Conservation (phyloP, 768 basidiomycete genomes). For the Sistotremastrum niveocremeum region DNA sequence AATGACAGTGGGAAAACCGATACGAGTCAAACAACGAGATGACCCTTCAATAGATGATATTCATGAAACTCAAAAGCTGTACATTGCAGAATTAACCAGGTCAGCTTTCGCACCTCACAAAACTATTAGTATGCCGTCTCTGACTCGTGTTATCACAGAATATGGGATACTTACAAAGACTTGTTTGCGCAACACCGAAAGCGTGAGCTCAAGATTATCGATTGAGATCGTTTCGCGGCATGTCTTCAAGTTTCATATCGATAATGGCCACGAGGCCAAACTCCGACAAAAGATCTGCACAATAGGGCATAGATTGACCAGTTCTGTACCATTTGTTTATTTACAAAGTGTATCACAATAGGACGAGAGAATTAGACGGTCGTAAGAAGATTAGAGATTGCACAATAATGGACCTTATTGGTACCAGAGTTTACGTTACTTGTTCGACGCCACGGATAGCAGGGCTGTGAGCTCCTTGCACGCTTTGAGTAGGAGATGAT, state of each 20-base stretch:
- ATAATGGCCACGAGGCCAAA: too few relatives aligned
- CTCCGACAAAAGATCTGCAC: too few relatives aligned
- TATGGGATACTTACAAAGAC: constrained; percentile 96
- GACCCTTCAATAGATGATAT: constrained; percentile 77
- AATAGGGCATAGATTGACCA: too few relatives aligned
- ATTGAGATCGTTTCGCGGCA: constrained; percentile 20
- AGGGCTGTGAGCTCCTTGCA: constrained; percentile 19
- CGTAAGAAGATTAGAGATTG: too few relatives aligned
- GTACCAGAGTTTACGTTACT: too few relatives aligned
- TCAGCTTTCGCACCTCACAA: constrained; percentile 21
- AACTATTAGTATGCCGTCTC: not conserved
- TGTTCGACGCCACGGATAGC: too few relatives aligned
- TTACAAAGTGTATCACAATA: too few relatives aligned
- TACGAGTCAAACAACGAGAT: constrained; percentile 61
- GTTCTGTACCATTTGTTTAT: too few relatives aligned
- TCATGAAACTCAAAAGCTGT: constrained; percentile 61
- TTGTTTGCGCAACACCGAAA: constrained; percentile 76
- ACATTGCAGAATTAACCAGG: constrained; percentile 89
- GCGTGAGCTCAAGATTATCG: constrained; percentile 67
- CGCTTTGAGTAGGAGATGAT: constrained; percentile 42
- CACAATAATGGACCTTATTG: too few relatives aligned
- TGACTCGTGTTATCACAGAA: constrained; percentile 30
- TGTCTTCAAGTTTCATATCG: too few relatives aligned
- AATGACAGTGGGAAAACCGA: constrained; percentile 71
- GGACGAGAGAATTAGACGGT: too few relatives aligned